A percentile compares a stretch with the other conserved stretches of the same genome.
phyloP scores from a whole-genome alignment of 148 eudicot genomes.

The Rhododendron mucronatum region DNA sequence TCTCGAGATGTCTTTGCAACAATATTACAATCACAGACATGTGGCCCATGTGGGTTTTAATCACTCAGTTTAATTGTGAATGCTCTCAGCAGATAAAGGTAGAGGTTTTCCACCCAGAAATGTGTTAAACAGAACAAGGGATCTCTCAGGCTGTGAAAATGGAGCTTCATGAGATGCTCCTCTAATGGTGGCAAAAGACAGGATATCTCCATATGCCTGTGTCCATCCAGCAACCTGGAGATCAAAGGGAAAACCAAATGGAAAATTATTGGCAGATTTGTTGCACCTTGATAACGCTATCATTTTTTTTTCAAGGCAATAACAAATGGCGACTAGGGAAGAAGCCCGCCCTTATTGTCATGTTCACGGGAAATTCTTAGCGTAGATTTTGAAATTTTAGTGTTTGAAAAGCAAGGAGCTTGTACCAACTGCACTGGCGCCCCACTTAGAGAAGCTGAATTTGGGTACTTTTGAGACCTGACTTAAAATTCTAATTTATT shows the following conservation, averaged over 20 bases:
- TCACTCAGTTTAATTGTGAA: background rate
- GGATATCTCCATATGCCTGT: constrained; percentile 46
- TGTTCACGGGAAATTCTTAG: no score
- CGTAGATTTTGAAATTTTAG: no score
- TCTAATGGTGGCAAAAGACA: constrained; percentile 69
- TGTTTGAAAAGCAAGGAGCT: no score
- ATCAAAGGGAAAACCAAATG: background rate
- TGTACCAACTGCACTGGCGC: no score
- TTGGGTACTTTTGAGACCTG: no score
- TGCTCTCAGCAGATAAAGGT: background rate
- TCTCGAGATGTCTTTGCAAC: background rate
- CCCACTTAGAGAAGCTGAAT: no score
- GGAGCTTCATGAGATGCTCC: constrained; percentile 82
- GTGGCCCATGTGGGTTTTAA: background rate
- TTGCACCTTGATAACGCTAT: no score
- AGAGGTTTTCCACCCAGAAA: constrained; percentile 51
- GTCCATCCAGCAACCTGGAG: constrained; percentile 77
- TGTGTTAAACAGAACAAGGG: constrained; percentile 49
- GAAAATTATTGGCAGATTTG: background rate
- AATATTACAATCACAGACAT: background rate
- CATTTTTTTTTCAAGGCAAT: no score
- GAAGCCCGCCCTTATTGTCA: no score
- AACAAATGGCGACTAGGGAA: no score
- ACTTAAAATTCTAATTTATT: no score
- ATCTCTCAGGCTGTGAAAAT: constrained; percentile 61